Evolutionary conservation across 768 basidiomycete genomes (phyloP).

Genomic region (Lentinula lateritia): DNA sequence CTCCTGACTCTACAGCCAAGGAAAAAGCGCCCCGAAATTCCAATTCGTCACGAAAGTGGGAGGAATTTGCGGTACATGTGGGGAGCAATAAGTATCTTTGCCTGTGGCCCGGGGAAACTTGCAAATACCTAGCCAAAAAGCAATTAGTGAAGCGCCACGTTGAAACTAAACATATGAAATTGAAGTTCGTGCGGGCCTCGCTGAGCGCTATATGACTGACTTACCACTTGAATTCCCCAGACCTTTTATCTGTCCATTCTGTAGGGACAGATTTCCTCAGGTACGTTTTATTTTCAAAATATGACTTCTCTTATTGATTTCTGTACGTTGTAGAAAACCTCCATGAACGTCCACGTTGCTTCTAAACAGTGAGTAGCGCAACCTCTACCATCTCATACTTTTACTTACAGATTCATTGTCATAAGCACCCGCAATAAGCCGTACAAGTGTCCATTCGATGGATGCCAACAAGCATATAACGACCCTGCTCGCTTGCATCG

Average conservation of each 20-base stretch:
- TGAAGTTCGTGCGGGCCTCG: conserved; percentile 40
- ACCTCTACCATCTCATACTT: neutral
- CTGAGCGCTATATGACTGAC: neutral
- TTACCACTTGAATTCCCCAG: conserved; percentile 22
- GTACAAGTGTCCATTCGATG: conserved; percentile 41
- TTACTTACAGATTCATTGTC: neutral
- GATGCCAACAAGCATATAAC: conserved; percentile 50
- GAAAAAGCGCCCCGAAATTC: no score
- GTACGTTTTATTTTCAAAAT: conserved; percentile 10
- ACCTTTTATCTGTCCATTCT: conserved; percentile 45
- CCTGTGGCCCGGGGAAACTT: conserved; percentile 12
- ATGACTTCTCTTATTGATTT: neutral
- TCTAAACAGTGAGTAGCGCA: conserved; percentile 37
- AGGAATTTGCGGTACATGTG: neutral
- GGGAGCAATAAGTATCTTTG: neutral
- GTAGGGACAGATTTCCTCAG: conserved; percentile 48
- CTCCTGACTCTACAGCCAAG: neutral
- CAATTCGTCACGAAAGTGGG: neutral
- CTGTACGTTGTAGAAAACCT: conserved; percentile 38
- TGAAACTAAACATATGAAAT: conserved; percentile 53
- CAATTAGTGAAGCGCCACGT: conserved; percentile 68
- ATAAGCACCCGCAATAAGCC: conserved; percentile 54
- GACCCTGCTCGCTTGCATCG: conserved; percentile 62
- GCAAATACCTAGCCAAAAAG: conserved; percentile 46
- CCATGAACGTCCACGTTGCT: conserved; percentile 51